These are phyloP conservation scores for Cyanidium caldarium DNA, from an alignment of 23 red algal species.

Conservation along the genomic window DNA sequence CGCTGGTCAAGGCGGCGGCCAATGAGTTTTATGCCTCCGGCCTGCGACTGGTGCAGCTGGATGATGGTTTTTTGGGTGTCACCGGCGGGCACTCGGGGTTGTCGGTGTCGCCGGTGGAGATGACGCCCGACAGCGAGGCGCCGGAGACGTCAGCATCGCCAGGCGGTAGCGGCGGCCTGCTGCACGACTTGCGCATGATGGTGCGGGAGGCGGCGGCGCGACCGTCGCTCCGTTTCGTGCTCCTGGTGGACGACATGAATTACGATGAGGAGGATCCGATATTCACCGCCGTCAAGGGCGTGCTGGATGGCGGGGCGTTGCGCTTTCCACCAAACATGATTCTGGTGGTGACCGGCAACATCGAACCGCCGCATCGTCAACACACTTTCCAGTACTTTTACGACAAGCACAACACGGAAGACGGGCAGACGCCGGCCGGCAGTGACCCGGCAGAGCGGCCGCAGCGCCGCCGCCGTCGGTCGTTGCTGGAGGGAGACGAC, in stretches of 20 bases:
- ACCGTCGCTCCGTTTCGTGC: background rate
- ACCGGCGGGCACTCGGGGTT: background rate
- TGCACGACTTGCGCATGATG: background rate
- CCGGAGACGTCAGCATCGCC: no score
- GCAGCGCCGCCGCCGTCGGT: no score
- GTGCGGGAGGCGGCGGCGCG: background rate
- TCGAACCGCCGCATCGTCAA: background rate
- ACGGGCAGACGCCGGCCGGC: no score
- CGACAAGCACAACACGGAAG: no score
- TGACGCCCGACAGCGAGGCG: background rate
- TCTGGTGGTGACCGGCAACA: background rate
- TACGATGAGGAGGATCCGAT: background rate
- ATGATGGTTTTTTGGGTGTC: slow-evolving; percentile 2
- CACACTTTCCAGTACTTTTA: no score
- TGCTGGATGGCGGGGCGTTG: background rate
- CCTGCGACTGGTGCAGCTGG: slow-evolving; percentile 19
- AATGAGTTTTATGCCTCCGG: background rate
- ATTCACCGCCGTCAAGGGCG: background rate
- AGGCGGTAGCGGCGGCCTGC: background rate
- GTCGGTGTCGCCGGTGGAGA: background rate
- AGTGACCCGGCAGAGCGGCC: no score
- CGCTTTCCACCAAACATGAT: background rate
- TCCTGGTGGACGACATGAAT: background rate
- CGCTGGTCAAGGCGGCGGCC: slow-evolving; percentile 15
- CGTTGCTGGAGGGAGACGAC: background rate